phyloP scores from a whole-genome alignment of 1,284 basidiomycete species.

The Apiotrichum akiyoshidainum region DNA sequence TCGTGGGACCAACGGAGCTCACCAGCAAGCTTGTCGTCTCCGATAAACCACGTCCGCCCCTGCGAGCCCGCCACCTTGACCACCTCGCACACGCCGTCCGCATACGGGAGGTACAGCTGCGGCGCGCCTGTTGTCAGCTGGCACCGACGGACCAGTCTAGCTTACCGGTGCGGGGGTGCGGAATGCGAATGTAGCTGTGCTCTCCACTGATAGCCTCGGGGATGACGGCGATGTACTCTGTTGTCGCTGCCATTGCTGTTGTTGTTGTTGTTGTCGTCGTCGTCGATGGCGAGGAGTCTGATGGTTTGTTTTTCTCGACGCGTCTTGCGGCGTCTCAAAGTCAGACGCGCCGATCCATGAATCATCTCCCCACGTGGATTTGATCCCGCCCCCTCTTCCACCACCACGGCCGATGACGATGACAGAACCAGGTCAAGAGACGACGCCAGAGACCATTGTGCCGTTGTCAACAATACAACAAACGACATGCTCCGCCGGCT shows the following conservation, averaged over 20 bases:
- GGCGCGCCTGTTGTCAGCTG: conserved; percentile 29
- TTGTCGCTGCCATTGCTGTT: conserved; percentile 5
- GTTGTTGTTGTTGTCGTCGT: not conserved
- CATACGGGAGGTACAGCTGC: conserved; percentile 41
- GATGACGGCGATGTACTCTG: conserved; percentile 33
- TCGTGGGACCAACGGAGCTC: conserved; percentile 7
- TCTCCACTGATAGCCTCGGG: conserved; percentile 30
- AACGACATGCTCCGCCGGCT: not conserved
- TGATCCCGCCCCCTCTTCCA: no score
- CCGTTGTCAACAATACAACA: not conserved
- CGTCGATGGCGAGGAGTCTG: not conserved
- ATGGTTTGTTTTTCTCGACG: no score
- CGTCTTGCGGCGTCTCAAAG: not conserved
- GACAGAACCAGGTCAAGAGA: not conserved
- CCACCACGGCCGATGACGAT: no score
- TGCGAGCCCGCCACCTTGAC: conserved; percentile 33
- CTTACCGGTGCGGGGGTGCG: conserved; percentile 46
- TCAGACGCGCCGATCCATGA: not conserved
- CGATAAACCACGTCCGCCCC: conserved; percentile 45
- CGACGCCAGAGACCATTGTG: not conserved
- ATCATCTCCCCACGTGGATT: no score
- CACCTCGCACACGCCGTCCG: conserved; percentile 30
- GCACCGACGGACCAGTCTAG: not conserved
- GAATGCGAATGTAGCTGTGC: conserved; percentile 40
- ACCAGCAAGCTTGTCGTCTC: conserved; percentile 38